Evolutionary conservation across 2,329 filamentous ascomycete species (phyloP), one percentile per base, ranked within the genome.

Genomic region (Cryoendolithus antarcticus): DNA sequence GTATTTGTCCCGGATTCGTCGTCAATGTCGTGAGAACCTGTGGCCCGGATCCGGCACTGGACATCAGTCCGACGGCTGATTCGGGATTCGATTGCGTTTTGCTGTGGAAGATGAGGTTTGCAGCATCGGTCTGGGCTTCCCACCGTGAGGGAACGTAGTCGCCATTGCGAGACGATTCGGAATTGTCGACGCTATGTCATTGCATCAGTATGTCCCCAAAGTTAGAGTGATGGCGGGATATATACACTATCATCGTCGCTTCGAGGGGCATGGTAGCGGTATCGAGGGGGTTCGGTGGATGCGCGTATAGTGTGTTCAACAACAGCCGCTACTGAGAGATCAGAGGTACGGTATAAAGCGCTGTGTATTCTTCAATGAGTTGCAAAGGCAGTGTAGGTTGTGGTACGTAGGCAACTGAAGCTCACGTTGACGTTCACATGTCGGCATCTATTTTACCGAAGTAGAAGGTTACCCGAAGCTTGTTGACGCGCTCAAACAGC

Each of bases 1-100:
- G 71, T 53, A 98, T 86, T 70, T 93, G 91, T 63, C 91, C 91
- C 58, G 91, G 86, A 63, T 98, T 93, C 44, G 86, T 89, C 39
- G 91, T 96, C 59, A 96, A 76, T 28, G 91, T 98, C 42, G 91
- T 93, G 48, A 98, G 76, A 48, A 98, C 89, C 66, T 96, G 89
- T 35, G 91, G 91, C n/a, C 86, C 88, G 59, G 85, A 89, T 56
- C 89, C 91, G 48, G 86, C 91, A 89, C 96, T 96, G 65, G 86
- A 94, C 88, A 98, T 95, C 48, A 98, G 71, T 38, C 93, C 91
- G 49, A 98, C 91, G 8, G 88, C 93, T 6, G 89, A 96, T 66
- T 98, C 91, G 27, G 91, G 86, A 62, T 98, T 95, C 52, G 82
- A 82, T 66, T 86, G 81, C 52, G 88, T 94, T 64, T 98, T 94